Evolutionary conservation across 139 green algal genomes (phyloP).

Genomic region (Zygnema circumcarinatum): DNA sequence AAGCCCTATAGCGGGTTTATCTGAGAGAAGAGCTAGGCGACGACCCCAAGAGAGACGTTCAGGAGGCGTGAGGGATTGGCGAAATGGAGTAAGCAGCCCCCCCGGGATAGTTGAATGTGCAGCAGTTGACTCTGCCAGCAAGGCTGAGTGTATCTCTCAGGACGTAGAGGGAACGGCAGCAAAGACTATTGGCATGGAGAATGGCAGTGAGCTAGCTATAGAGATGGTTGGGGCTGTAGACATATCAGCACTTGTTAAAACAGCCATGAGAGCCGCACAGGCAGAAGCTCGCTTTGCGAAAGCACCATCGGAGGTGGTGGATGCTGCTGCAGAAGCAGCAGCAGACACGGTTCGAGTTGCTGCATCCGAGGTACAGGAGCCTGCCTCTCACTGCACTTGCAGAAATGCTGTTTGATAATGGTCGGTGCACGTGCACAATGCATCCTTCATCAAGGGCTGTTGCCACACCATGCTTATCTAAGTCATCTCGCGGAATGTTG

Average conservation of each 20-base stretch:
- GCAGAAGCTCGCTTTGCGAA: constrained; percentile 19
- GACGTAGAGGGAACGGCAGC: background rate
- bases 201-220: background rate
- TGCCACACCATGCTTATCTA: background rate
- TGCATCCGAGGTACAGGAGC: background rate
- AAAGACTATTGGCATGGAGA: constrained; percentile 4
- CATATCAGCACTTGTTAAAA: constrained; percentile 15
- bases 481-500: background rate
- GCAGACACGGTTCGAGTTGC: constrained; percentile 9
- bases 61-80: constrained; percentile 19
- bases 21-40: background rate
- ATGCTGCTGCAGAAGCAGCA: constrained; percentile 38
- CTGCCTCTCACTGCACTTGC: background rate
- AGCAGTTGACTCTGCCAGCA: background rate
- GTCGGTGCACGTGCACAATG: background rate
- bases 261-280: background rate
- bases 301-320: constrained; percentile 45
- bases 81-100: background rate
- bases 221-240: constrained; percentile 32
- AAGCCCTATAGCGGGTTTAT: background rate
- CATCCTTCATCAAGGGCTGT: background rate
- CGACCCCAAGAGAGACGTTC: background rate
- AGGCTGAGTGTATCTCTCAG: background rate
- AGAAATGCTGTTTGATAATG: constrained; percentile 15
- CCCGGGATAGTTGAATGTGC: background rate